A percentile compares a stretch with the other conserved stretches of the same genome.
Conservation (phyloP, 495 filamentous ascomycete species). For the Eremomyces bilateralis region DNA sequence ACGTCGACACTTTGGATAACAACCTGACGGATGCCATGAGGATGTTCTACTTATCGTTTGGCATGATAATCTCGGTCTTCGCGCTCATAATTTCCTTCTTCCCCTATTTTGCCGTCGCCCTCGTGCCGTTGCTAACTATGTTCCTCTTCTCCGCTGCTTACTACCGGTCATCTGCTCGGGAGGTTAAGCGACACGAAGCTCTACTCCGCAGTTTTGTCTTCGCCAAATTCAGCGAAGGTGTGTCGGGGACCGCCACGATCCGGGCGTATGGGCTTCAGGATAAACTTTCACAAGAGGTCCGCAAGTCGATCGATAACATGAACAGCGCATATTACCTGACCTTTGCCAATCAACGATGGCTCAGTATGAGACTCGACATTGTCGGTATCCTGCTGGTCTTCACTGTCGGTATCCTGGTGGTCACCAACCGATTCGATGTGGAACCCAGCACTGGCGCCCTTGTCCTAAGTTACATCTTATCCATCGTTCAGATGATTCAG, state of each 20-base stretch:
- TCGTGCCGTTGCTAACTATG: conserved; percentile 56
- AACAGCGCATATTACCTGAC: conserved; percentile 85
- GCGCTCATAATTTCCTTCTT: conserved; percentile 80
- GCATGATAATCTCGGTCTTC: conserved; percentile 51
- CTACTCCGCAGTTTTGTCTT: conserved; percentile 73
- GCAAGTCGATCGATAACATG: conserved; percentile 64
- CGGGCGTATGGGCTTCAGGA: conserved; percentile 67
- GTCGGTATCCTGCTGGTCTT: conserved; percentile 71
- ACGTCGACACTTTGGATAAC: conserved; percentile 93
- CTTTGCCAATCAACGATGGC: conserved; percentile 84
- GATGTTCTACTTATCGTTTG: conserved; percentile 75
- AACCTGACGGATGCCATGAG: conserved; percentile 74
- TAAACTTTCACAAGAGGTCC: conserved; percentile 47
- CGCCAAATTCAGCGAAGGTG: conserved; percentile 74
- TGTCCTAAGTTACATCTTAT: conserved; percentile 77
- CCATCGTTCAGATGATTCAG: conserved; percentile 90
- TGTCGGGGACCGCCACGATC: conserved; percentile 66
- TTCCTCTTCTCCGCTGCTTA: conserved; percentile 73
- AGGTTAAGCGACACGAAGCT: conserved; percentile 85
- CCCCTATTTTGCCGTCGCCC: conserved; percentile 78
- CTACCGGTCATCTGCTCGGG: conserved; percentile 74
- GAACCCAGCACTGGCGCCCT: conserved; percentile 66
- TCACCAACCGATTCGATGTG: conserved; percentile 81
- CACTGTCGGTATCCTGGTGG: conserved; percentile 70
- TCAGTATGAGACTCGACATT: conserved; percentile 60